These are phyloP conservation scores for Pleurostoma richardsiae DNA, from an alignment of 2,329 filamentous ascomycete species.

Conservation along the genomic window DNA sequence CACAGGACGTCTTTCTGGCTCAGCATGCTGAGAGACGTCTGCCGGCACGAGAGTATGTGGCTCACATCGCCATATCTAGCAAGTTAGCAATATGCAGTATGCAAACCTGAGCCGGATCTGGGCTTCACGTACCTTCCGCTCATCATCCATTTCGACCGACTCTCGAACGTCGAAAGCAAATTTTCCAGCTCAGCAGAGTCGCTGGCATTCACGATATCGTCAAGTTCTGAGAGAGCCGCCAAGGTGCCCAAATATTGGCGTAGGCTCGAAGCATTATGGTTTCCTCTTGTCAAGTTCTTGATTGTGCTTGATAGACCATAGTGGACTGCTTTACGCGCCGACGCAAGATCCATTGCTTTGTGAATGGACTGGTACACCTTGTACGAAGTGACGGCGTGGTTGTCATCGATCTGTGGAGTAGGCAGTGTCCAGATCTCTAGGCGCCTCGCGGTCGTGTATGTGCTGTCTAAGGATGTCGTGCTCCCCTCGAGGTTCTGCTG, in stretches of 20 bases:
- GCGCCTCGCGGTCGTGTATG: conserved; percentile 73
- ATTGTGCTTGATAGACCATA: conserved; percentile 58
- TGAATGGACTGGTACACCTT: conserved; percentile 76
- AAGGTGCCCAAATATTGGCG: conserved; percentile 56
- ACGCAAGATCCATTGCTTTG: conserved; percentile 51
- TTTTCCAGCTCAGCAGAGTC: conserved; percentile 56
- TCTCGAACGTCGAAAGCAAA: conserved; percentile 58
- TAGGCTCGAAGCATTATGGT: conserved; percentile 44
- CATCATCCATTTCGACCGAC: conserved; percentile 73
- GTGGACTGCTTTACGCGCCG: conserved; percentile 55
- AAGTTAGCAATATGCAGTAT: no score
- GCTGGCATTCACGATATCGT: conserved; percentile 64
- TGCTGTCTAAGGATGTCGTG: conserved; percentile 60
- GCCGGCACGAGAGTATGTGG: conserved; percentile 75
- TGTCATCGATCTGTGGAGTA: conserved; percentile 57
- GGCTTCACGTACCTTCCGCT: conserved; percentile 60
- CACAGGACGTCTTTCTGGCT: conserved; percentile 64
- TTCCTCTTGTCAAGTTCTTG: conserved; percentile 44
- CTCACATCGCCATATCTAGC: conserved; percentile 70
- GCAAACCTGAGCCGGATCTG: conserved; percentile 1
- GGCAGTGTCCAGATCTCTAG: conserved; percentile 91
- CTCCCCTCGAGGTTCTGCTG: conserved; percentile 57
- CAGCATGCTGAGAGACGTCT: conserved; percentile 76
- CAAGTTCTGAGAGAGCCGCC: conserved; percentile 74
- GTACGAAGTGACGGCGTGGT: conserved; percentile 67